Base-by-base conservation (phyloP, 352 stramenopile species). In the Elongisporangium anandrum region DNA sequence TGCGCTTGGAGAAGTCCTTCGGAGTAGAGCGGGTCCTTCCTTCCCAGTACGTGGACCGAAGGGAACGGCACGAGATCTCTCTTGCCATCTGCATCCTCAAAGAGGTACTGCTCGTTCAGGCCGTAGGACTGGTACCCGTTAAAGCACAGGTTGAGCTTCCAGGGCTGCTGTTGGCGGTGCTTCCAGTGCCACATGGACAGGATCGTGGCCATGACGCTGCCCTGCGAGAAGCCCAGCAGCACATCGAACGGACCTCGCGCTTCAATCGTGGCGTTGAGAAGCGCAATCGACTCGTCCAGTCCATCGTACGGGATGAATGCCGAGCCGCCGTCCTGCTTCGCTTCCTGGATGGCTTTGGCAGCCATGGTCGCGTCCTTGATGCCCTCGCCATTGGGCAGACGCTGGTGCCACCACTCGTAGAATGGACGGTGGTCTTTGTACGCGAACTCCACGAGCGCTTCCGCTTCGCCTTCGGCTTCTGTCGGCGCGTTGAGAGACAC, bases 11-110 rank as follows among this genome's bases (percentile, higher is more conserved):
- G 61, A 51, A 79, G 55, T 7, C 69, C 73, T 17, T 81, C 70
- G 4, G 66, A 57, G 47, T 77, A 85, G 23, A 86, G 73, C 16
- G 75, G 71, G 34, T 91, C 79, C 21, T 76, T 80, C 65, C 81
- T 78, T 23, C 77, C 81, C 23, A 82, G 59, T 17, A 91, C 57
- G 55, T 86, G 76, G 41, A 82, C 69, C 9, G 73, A 78, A 16
- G 69, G 66, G 51, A 77, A 26, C 49, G 65, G 60, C 39, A 82
- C 68, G 22, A 57, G 55, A 50, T 85, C 50, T 6, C 48, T 57
- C 23, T 48, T 50, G 2, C 64, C 68, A 6, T 63, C 41, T 0
- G 69, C 59, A 21, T 72, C 67, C 21, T 82, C 50, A 38, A 83
- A 79, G 34, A 82, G 49, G 3, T 61, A 68, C n/a, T 69, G 77